Evolutionary conservation across 495 filamentous ascomycete species (phyloP).

Genomic region (Annulohypoxylon bovei): DNA sequence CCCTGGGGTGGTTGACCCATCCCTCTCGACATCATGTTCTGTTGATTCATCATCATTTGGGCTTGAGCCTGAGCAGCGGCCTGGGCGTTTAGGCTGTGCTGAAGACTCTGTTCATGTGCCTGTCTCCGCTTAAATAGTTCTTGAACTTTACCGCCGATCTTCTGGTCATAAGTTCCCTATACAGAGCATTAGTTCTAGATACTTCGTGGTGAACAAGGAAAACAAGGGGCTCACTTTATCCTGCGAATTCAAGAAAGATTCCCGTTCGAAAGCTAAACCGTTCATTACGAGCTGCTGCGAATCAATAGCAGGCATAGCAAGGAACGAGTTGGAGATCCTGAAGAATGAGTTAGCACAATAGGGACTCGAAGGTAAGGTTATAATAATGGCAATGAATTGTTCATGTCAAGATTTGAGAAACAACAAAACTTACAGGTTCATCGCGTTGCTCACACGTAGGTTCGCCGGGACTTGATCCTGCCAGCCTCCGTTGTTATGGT

Average conservation of each 20-base stretch:
- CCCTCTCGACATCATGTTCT: constrained; percentile 51
- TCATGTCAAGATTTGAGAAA: neutral
- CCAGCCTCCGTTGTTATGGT: constrained; percentile 43
- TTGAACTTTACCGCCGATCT: constrained; percentile 40
- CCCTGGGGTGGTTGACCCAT: constrained; percentile 53
- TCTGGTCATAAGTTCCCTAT: constrained; percentile 53
- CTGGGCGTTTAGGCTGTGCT: constrained; percentile 53
- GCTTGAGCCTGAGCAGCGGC: constrained; percentile 52
- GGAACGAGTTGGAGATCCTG: constrained; percentile 54
- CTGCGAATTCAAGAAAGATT: constrained; percentile 51
- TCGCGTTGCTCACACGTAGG: constrained; percentile 48
- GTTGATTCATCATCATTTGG: constrained; percentile 60
- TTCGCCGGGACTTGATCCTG: constrained; percentile 43
- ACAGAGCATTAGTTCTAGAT: constrained; percentile 18
- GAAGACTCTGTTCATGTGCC: constrained; percentile 52
- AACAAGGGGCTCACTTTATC: constrained; percentile 53
- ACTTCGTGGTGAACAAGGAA: constrained; percentile 5
- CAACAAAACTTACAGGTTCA: constrained; percentile 47
- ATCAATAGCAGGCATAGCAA: constrained; percentile 49
- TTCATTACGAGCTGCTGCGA: constrained; percentile 45
- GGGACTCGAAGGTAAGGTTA: neutral
- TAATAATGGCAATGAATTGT: neutral
- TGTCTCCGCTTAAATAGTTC: constrained; percentile 55
- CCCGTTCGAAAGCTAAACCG: constrained; percentile 54
- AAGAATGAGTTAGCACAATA: constrained; percentile 25